Base-by-base conservation (phyloP, 116 monocot genomes). In the Thalassia testudinum region DNA sequence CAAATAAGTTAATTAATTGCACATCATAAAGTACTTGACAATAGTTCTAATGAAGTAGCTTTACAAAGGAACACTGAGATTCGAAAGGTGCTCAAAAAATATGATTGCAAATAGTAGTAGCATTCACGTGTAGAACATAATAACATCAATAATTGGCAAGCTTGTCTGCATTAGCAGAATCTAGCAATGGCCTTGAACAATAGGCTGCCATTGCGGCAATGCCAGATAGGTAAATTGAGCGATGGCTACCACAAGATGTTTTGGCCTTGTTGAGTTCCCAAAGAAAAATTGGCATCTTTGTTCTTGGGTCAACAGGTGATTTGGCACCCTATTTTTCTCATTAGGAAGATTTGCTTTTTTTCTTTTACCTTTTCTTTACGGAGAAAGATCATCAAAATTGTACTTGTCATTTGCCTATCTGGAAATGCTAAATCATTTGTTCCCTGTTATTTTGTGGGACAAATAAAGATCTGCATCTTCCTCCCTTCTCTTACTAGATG, bases 221-320 rank as follows among this genome's bases (percentile, higher is more conserved):
- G 78, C 85, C 78, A 95, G 58, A 66, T 88, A 95, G 5, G 84
- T 81, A 47, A 78, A 81, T 53, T 81, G 84, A 27, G 70, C 93
- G 40, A 93, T 93, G 7, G 93, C 77, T 22, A 95, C 56, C 48
- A 88, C 78, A 43, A 95, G 81, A 67, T 95, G 88, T 44, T 82
- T 95, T 40, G 78, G 81, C 57, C 85, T 73, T 30, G 73, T 66
- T 19, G 84, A 85, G 47, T 72, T 81, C 58, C 81, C 95, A 57
- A 95, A 85, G 67, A 88, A 95, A 72, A 88, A 85, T 23, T 71
- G 61, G 44, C 95, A 95, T 0, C 81, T 70, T 52, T 95, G 83
- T 56, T 95, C 67, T 53, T 88, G 95, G 37, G 81, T 84, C 48
- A 67, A 26, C 49, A 88, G 45, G 27, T 27, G 76, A 14, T 47